Percentiles rank a stretch among this genome's conserved stretches.
phyloP scores from a whole-genome alignment of 2,329 filamentous ascomycete genomes.

The Monilinia fructicola region DNA sequence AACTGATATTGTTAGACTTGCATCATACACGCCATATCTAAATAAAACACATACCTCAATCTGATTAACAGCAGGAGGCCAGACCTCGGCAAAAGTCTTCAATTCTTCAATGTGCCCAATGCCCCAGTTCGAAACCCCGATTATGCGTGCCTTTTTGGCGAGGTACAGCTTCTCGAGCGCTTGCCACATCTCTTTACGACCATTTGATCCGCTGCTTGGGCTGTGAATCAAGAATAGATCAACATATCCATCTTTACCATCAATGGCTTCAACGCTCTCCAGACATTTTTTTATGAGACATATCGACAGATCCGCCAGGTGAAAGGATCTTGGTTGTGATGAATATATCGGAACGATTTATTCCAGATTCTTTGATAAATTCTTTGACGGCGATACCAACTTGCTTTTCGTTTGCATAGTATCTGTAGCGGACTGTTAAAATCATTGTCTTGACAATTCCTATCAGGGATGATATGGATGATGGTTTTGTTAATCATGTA shows the following conservation, averaged over 20 bases:
- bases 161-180: constrained; percentile 18
- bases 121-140: constrained; percentile 22
- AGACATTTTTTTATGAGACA: constrained; percentile 20
- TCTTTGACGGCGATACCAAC: constrained; percentile 14
- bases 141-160: constrained; percentile 2
- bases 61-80: constrained; percentile 24
- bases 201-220: constrained; percentile 1
- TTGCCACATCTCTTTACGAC: constrained; percentile 20
- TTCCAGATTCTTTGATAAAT: constrained; percentile 13
- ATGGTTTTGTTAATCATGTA: background rate
- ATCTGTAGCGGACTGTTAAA: constrained; percentile 1
- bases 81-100: constrained; percentile 13
- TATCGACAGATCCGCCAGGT: constrained; percentile 7
- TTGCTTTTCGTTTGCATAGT: constrained; percentile 24
- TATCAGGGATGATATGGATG: background rate
- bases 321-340: constrained; percentile 23
- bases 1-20: constrained; percentile 40
- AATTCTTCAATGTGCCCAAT: constrained; percentile 25
- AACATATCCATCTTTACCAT: constrained; percentile 26
- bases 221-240: constrained; percentile 27
- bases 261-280: constrained; percentile 25
- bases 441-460: background rate
- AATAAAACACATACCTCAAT: constrained; percentile 40
- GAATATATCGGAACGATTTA: constrained; percentile 18
- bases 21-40: background rate